Percentiles rank a stretch among this genome's conserved stretches.
Conservation (phyloP, 1,284 basidiomycete species). For the Tilletia indica region DNA sequence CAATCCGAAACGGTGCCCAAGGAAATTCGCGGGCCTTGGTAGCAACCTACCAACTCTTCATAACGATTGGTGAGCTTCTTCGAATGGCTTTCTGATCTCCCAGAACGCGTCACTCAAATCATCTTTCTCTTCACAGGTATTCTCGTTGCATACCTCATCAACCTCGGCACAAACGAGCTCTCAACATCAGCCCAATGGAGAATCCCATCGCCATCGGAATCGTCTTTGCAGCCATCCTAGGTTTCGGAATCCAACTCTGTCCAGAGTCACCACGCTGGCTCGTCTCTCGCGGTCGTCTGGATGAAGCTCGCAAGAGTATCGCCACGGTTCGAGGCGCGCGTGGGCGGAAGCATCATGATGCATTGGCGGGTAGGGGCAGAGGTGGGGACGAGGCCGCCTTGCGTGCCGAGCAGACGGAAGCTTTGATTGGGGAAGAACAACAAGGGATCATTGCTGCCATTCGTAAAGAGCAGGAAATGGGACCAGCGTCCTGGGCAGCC, state of each 20-base stretch:
- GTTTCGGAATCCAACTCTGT: slow-evolving; percentile 71
- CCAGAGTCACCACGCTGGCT: slow-evolving; percentile 74
- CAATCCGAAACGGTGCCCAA: slow-evolving; percentile 74
- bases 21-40: slow-evolving; percentile 75
- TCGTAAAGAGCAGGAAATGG: slow-evolving; percentile 28
- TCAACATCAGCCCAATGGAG: slow-evolving; percentile 64
- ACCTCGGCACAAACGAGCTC: slow-evolving; percentile 47
- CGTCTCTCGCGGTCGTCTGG: slow-evolving; percentile 60
- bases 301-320: slow-evolving; percentile 64
- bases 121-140: slow-evolving; percentile 66
- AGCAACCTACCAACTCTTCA: slow-evolving; percentile 63
- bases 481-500: slow-evolving; percentile 40
- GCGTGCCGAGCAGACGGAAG: slow-evolving; percentile 44
- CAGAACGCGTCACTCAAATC: too few relatives aligned
- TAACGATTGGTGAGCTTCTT: slow-evolving; percentile 29
- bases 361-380: slow-evolving; percentile 58
- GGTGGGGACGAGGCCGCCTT: slow-evolving; percentile 46
- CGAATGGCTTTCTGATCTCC: not conserved
- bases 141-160: slow-evolving; percentile 66
- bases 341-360: slow-evolving; percentile 58
- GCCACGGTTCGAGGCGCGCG: slow-evolving; percentile 63
- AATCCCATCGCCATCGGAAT: slow-evolving; percentile 69
- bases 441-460: slow-evolving; percentile 45
- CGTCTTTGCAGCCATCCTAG: slow-evolving; percentile 68
- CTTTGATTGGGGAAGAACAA: slow-evolving; percentile 49